Conservation (phyloP, 23 red algal genomes). For the Gracilaria vermiculophylla region DNA sequence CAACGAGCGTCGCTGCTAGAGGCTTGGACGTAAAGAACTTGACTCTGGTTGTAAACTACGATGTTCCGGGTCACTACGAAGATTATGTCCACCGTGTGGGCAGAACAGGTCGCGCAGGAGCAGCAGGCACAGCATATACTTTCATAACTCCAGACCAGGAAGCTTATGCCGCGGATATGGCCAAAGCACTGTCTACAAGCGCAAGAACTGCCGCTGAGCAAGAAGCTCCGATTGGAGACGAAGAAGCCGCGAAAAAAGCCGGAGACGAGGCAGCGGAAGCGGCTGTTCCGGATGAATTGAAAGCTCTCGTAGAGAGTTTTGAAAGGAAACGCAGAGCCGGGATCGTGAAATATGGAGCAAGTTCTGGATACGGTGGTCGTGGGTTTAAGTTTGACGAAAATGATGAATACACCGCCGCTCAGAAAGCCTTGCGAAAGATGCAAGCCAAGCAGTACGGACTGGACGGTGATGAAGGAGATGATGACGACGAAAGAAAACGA, state of each 20-base stretch:
- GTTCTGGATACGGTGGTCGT: slow-evolving; percentile 84
- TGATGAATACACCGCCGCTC: slow-evolving; percentile 68
- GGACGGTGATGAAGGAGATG: slow-evolving; percentile 28
- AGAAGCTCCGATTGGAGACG: slow-evolving; percentile 12
- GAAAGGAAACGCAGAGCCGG: slow-evolving; percentile 66
- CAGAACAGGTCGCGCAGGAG: slow-evolving; percentile 89
- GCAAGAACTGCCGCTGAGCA: slow-evolving; percentile 66
- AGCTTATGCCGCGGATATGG: slow-evolving; percentile 72
- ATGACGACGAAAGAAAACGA: neutral
- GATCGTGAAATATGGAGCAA: slow-evolving; percentile 41
- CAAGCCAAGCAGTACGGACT: slow-evolving; percentile 64
- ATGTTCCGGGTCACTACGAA: slow-evolving; percentile 93
- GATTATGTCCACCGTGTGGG: slow-evolving; percentile 99
- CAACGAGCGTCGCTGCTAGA: slow-evolving; percentile 91
- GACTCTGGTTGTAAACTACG: slow-evolving; percentile 91
- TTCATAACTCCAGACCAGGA: slow-evolving; percentile 92
- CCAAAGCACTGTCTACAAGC: slow-evolving; percentile 72
- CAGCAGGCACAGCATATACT: slow-evolving; percentile 84
- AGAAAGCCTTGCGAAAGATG: slow-evolving; percentile 54
- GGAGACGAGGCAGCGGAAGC: slow-evolving; percentile 43
- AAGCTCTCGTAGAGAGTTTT: slow-evolving; percentile 64
- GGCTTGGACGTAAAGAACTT: slow-evolving; percentile 92
- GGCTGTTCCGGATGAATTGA: slow-evolving; percentile 75
- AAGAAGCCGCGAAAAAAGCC: slow-evolving; percentile 41
- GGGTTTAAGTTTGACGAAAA: slow-evolving; percentile 89